Percentiles rank a stretch among this genome's conserved stretches.
These are phyloP conservation scores for Nicotiana undulata DNA, from an alignment of 257 asterid species.

Conservation along the genomic window DNA sequence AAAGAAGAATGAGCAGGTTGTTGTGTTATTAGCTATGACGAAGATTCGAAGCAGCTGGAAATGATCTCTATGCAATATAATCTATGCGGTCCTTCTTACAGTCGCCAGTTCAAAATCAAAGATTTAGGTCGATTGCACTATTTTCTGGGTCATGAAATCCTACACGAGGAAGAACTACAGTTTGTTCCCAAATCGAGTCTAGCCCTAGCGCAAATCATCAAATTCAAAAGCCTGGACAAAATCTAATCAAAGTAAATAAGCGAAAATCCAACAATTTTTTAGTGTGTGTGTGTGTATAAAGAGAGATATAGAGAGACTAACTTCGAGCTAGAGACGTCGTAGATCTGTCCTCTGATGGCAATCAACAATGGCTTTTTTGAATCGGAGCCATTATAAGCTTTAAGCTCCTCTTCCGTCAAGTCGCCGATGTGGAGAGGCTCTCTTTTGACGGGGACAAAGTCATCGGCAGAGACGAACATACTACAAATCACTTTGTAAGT, in stretches of 20 bases:
- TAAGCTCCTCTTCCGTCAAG: conserved; percentile 59
- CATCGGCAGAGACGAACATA: conserved; percentile 67
- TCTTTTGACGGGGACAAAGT: conserved; percentile 55
- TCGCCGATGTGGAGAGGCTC: conserved; percentile 81
- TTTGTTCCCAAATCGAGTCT: background rate
- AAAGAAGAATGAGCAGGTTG: background rate
- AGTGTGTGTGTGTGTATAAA: background rate
- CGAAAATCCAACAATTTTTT: background rate
- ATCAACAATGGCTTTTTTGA: conserved; percentile 71
- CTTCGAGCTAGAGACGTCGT: conserved; percentile 89
- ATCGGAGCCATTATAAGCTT: conserved; percentile 77
- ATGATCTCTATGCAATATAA: background rate
- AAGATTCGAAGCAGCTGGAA: background rate
- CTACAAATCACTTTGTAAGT: conserved; percentile 62
- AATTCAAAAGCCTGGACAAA: background rate
- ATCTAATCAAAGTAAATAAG: background rate
- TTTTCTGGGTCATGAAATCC: background rate
- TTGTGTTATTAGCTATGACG: background rate
- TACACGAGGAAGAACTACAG: background rate
- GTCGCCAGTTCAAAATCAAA: background rate
- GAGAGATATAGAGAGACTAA: background rate
- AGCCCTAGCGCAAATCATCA: background rate
- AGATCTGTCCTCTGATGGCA: conserved; percentile 90
- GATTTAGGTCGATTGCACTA: background rate
- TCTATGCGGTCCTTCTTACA: background rate